Conservation (phyloP, 176 grass and related monocot species). For the Bolboschoenus planiculmis region DNA sequence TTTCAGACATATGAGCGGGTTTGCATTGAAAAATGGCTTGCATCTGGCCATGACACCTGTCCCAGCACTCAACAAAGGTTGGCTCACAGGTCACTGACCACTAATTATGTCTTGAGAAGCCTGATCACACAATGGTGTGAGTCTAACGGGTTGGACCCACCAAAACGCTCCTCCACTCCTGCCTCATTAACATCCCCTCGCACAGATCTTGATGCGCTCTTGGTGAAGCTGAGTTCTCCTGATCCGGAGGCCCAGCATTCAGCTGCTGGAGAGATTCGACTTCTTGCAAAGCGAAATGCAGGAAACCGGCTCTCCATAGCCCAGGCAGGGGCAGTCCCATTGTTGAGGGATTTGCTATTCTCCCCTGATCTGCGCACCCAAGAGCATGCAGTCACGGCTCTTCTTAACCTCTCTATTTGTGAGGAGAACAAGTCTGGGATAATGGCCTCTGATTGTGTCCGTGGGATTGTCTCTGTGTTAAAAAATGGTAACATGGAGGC, state of each 20-base stretch:
- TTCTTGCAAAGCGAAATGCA: constrained; percentile 72
- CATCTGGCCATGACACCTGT: constrained; percentile 61
- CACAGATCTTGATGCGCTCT: constrained; percentile 61
- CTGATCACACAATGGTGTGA: constrained; percentile 84
- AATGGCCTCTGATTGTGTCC: constrained; percentile 60
- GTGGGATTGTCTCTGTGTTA: constrained; percentile 68
- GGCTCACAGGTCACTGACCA: constrained; percentile 46
- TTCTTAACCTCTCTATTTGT: constrained; percentile 84
- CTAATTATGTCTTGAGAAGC: constrained; percentile 83
- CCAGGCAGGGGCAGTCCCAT: constrained; percentile 79
- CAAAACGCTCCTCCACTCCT: constrained; percentile 40
- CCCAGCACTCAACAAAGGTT: constrained; percentile 86
- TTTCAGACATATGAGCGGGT: constrained; percentile 75
- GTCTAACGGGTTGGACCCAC: constrained; percentile 58
- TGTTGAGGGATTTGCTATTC: constrained; percentile 48
- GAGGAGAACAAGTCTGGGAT: constrained; percentile 83
- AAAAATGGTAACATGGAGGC: constrained; percentile 91
- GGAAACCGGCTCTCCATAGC: constrained; percentile 81
- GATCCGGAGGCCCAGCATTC: constrained; percentile 52
- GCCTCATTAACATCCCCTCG: constrained; percentile 39
- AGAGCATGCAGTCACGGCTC: constrained; percentile 85
- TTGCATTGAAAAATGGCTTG: constrained; percentile 75
- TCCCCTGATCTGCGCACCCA: constrained; percentile 57
- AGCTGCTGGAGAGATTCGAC: constrained; percentile 70
- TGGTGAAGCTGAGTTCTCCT: constrained; percentile 50